These are phyloP conservation scores for Galeopsis tetrahit DNA, from an alignment of 257 asterid species.

Conservation along the genomic window DNA sequence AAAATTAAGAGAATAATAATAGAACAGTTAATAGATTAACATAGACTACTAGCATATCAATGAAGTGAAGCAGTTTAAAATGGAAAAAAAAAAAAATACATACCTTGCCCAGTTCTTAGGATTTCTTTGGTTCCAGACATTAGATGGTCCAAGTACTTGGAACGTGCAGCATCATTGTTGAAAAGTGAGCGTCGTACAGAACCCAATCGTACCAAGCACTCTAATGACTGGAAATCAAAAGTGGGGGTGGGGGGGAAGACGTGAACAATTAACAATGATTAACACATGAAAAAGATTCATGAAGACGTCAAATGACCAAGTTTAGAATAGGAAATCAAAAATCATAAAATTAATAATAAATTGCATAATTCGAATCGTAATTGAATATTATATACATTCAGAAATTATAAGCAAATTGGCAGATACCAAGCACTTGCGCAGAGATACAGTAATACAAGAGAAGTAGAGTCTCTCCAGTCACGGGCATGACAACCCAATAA, in stretches of 20 bases:
- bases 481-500: neutral
- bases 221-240: conserved; percentile 68
- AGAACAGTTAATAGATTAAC: neutral
- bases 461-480: conserved; percentile 15
- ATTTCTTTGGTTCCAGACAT: conserved; percentile 96
- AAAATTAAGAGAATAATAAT: neutral
- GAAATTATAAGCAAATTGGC: neutral
- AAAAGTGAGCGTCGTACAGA: conserved; percentile 96
- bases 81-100: conserved; percentile 22
- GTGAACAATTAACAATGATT: conserved; percentile 11
- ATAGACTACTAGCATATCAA: conserved; percentile 12
- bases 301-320: conserved; percentile 7
- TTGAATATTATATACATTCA: neutral
- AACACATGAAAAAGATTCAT: neutral
- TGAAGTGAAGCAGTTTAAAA: conserved; percentile 30
- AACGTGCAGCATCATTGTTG: conserved; percentile 81
- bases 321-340: conserved; percentile 19
- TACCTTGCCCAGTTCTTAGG: conserved; percentile 92
- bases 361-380: neutral
- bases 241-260: neutral
- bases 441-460: conserved; percentile 14
- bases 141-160: conserved; percentile 86
- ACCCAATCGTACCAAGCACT: conserved; percentile 92
- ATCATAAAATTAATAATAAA: neutral
- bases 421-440: conserved; percentile 22